Evolutionary conservation across 140 eudicot genomes (phyloP).

Genomic region (Oenanthe javanica): DNA sequence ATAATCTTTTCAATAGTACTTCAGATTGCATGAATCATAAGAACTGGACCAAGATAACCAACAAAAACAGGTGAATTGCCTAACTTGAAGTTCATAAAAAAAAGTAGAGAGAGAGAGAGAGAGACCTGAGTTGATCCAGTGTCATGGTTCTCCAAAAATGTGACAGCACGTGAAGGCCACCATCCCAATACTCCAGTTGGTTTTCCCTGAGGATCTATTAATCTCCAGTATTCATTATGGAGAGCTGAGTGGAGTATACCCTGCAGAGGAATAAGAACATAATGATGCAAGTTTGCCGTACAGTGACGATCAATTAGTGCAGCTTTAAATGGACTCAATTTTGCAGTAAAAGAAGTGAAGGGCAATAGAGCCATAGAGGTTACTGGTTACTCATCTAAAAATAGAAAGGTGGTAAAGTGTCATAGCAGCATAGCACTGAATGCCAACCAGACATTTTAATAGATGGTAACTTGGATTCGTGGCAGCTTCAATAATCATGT

Average conservation of each 20-base stretch:
- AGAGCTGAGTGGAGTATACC: slow-evolving; percentile 66
- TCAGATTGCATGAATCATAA: neutral
- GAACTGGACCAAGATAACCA: neutral
- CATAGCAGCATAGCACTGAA: neutral
- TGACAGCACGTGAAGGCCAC: slow-evolving; percentile 99
- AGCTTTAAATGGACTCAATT: neutral
- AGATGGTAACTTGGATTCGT: neutral
- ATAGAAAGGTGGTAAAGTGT: neutral
- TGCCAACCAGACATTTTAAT: neutral
- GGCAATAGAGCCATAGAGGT: neutral
- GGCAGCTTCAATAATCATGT: neutral
- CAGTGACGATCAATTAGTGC: neutral
- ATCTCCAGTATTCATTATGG: slow-evolving; percentile 62
- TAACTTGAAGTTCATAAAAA: neutral
- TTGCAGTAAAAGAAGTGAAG: slow-evolving; percentile 5
- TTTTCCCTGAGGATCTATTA: slow-evolving; percentile 64
- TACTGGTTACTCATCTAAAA: neutral
- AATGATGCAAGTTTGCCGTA: neutral
- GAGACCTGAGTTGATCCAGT: slow-evolving; percentile 98
- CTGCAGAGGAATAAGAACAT: slow-evolving; percentile 20
- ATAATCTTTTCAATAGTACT: neutral
- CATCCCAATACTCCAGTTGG: slow-evolving; percentile 98
- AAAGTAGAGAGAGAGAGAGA: neutral
- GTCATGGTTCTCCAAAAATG: slow-evolving; percentile 95
- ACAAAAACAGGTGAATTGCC: neutral